Conservation (phyloP, 306 rosid genomes). For the Cicer arietinum region DNA sequence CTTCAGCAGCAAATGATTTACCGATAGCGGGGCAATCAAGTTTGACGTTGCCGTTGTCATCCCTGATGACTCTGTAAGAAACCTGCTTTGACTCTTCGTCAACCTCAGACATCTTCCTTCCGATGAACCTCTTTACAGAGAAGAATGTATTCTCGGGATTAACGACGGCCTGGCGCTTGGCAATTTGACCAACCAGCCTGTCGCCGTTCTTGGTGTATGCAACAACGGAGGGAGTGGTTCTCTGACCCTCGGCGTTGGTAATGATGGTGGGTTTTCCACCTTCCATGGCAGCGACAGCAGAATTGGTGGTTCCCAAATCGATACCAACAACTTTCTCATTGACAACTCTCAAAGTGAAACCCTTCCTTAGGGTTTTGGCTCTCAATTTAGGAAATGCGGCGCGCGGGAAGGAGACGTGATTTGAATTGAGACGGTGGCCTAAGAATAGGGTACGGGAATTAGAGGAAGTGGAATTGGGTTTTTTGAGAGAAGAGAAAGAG, state of each 20-base stretch:
- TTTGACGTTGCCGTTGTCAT: slow-evolving; percentile 85
- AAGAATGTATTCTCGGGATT: slow-evolving; percentile 91
- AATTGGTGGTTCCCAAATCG: slow-evolving; percentile 84
- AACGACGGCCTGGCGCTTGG: slow-evolving; percentile 89
- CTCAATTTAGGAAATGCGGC: slow-evolving; percentile 53
- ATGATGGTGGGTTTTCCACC: slow-evolving; percentile 88
- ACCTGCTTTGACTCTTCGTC: slow-evolving; percentile 93
- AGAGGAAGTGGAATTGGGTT: slow-evolving; percentile 39
- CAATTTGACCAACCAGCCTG: slow-evolving; percentile 87
- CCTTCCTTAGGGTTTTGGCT: slow-evolving; percentile 21
- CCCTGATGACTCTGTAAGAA: slow-evolving; percentile 76
- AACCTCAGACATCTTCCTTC: slow-evolving; percentile 90
- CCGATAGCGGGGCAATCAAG: slow-evolving; percentile 88
- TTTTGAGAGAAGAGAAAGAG: slow-evolving; percentile 49
- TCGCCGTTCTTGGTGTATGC: slow-evolving; percentile 88
- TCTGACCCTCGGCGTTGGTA: slow-evolving; percentile 86
- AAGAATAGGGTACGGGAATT: slow-evolving; percentile 57
- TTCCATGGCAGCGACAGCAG: slow-evolving; percentile 88
- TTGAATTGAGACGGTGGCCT: slow-evolving; percentile 54
- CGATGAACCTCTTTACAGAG: slow-evolving; percentile 89
- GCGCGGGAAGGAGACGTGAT: slow-evolving; percentile 30
- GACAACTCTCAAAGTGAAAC: slow-evolving; percentile 57
- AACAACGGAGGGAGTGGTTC: slow-evolving; percentile 94
- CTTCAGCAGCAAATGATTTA: slow-evolving; percentile 84
- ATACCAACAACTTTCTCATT: slow-evolving; percentile 86